These are phyloP conservation scores for Oryza nivara DNA, from an alignment of 176 grass and related monocot genomes.

Conservation along the genomic window DNA sequence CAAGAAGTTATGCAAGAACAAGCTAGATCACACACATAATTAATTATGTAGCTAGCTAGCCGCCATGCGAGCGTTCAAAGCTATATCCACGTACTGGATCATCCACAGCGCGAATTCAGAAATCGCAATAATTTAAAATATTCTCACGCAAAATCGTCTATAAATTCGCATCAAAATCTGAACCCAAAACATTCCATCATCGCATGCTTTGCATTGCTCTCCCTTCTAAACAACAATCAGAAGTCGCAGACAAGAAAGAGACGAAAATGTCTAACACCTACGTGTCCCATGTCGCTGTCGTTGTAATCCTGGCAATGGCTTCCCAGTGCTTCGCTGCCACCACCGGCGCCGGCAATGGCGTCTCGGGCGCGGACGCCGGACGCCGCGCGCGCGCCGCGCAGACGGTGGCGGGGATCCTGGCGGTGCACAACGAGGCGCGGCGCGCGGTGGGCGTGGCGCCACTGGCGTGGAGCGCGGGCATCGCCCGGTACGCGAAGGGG, in stretches of 20 bases:
- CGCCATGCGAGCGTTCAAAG: constrained; percentile 38
- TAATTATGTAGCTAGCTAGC: neutral
- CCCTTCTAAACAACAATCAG: neutral
- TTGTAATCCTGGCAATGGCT: constrained; percentile 7
- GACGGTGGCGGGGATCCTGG: constrained; percentile 23
- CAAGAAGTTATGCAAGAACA: neutral
- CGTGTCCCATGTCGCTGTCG: neutral
- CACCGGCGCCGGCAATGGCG: neutral
- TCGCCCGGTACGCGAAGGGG: constrained; percentile 37
- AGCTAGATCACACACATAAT: constrained; percentile 7
- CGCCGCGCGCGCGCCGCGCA: constrained; percentile 20
- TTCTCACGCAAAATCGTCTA: constrained; percentile 1
- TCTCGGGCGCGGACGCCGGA: neutral
- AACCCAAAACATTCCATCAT: neutral
- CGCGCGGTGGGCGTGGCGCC: constrained; percentile 44
- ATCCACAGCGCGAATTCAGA: neutral
- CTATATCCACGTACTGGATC: neutral
- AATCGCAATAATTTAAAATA: neutral
- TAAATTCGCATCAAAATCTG: neutral
- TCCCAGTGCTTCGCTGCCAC: neutral
- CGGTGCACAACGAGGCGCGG: constrained; percentile 53
- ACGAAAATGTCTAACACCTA: neutral
- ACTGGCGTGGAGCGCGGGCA: constrained; percentile 44
- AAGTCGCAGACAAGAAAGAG: no score
- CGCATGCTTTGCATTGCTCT: neutral